Base-by-base conservation (phyloP, 2,329 filamentous ascomycete species). In the Grosmannia clavigera region DNA sequence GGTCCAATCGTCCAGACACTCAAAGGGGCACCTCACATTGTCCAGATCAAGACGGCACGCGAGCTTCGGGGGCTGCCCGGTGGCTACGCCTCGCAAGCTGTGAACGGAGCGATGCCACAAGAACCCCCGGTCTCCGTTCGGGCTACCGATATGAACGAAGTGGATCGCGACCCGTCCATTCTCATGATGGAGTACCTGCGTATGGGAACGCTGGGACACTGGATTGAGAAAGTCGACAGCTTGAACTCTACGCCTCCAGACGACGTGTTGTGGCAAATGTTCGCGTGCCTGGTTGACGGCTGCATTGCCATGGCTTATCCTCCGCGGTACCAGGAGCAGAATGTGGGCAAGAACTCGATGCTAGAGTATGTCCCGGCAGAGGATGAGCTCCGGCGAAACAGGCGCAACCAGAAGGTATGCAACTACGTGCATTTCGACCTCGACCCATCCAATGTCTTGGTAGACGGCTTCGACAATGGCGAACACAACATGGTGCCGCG, bases 391-490 rank as follows among this genome's bases (percentile, higher is more conserved):
- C 25, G 14, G 3, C 58, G 27, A 3, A 38, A 43, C 19, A 43
- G 4, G 25, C 25, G 40, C 40, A 12, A 19, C 14, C 5, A 57
- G 4, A 57, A 57, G 55, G 5, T 35, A 33, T 46, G 62, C 53
- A 58, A 64, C 63, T 58, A 62, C 51, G 65, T 63, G 58, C 66
- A 65, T 62, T 61, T 67, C 58, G 61, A 57, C 61, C 57, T 65
- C 29, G 62, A 66, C 59, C 62, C 64, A 53, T 57, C 46, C 56
- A 66, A 66, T 53, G n/a, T 65, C 14, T 35, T 65, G 7, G 60
- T 64, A 12, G 60, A 19, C 29, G 48, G 14, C n/a, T 54, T 59
- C 25, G 48, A 54, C 35, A 22, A 25, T 3, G 29, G 16, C 46
- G 55, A 58, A 14, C 57, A 57, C 57, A 6, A 9, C 9, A 16